Conservation (phyloP, 257 asterid genomes). For the Gynochthodes officinalis region DNA sequence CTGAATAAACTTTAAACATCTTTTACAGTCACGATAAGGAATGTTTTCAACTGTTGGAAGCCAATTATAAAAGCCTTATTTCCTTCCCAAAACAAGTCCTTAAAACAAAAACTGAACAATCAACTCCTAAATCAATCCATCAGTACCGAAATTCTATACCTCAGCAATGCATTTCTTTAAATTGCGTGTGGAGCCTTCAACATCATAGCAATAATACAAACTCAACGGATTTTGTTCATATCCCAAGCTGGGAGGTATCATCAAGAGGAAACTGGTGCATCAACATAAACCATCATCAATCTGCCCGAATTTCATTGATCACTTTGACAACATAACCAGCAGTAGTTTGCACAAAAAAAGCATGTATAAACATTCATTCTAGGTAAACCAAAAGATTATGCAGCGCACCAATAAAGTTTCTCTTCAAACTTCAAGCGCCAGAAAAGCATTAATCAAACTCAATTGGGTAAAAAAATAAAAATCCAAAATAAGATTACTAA, state of each 20-base stretch:
- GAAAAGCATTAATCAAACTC: background rate
- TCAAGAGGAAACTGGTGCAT: constrained; percentile 69
- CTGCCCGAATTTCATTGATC: background rate
- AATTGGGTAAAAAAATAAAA: background rate
- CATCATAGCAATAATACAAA: constrained; percentile 81
- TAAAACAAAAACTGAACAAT: background rate
- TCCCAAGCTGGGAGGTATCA: constrained; percentile 96
- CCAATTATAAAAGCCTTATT: too few relatives aligned
- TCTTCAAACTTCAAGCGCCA: background rate
- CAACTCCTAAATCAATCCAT: background rate
- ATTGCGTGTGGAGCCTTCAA: constrained; percentile 44
- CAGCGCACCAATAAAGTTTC: background rate
- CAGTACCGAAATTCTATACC: constrained; percentile 38
- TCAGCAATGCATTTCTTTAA: constrained; percentile 90
- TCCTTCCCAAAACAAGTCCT: too few relatives aligned
- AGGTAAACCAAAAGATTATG: background rate
- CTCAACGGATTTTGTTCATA: constrained; percentile 91
- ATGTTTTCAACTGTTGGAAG: background rate
- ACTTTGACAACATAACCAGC: background rate
- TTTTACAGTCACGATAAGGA: background rate
- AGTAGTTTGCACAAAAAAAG: background rate
- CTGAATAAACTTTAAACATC: background rate
- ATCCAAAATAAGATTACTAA: too few relatives aligned
- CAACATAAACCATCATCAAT: constrained; percentile 22
- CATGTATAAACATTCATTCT: background rate